Base-by-base conservation (phyloP, 2,329 filamentous ascomycete genomes). In the Colletotrichum navitas region DNA sequence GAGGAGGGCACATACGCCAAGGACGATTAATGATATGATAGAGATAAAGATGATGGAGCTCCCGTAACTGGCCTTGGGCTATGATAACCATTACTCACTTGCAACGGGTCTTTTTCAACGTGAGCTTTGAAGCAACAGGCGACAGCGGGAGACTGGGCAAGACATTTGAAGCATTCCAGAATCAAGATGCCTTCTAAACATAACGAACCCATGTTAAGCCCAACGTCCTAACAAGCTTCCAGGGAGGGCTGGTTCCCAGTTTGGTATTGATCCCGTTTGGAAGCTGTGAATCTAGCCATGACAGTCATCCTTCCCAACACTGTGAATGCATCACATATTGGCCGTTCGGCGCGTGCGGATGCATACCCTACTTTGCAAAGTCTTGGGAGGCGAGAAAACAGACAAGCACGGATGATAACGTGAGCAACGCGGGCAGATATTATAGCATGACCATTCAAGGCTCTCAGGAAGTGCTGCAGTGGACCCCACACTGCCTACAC, bases 401-500 rank as follows among this genome's bases (percentile, higher is more conserved):
- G 14, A 18, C 49, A 29, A 18, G 21, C 54, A 36, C 8, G 18
- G n/a, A 24, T 6, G n/a, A 21, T 11, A 56, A 24, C 34, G 21
- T 24, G 34, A n/a, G 18, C n/a, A 36, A 39, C 45, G n/a, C 24
- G 45, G 45, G 45, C n/a, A 47, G 45, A 47, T 24, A 12, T 2
- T 16, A 47, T 47, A 2, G 1, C 21, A 34, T 26, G 14, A n/a
- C 29, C 8, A 29, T 21, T 32, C n/a, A 26, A 34, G 58, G 43
- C n/a, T 43, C 18, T 10, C 41, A 60, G n/a, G 32, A 51, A 32
- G 45, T 24, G 16, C 32, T 18, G 24, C 34, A 18, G n/a, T 39
- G 16, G 64, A 71, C 68, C 68, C 64, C 68, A 71, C 68, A 68
- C 45, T 63, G 52, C 21, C 39, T 41, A 36, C 34, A 36, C 34